A percentile compares a stretch with the other conserved stretches of the same genome.
These are phyloP conservation scores for Neofusicoccum parvum DNA, from an alignment of 2,329 filamentous ascomycete genomes.

Conservation along the genomic window DNA sequence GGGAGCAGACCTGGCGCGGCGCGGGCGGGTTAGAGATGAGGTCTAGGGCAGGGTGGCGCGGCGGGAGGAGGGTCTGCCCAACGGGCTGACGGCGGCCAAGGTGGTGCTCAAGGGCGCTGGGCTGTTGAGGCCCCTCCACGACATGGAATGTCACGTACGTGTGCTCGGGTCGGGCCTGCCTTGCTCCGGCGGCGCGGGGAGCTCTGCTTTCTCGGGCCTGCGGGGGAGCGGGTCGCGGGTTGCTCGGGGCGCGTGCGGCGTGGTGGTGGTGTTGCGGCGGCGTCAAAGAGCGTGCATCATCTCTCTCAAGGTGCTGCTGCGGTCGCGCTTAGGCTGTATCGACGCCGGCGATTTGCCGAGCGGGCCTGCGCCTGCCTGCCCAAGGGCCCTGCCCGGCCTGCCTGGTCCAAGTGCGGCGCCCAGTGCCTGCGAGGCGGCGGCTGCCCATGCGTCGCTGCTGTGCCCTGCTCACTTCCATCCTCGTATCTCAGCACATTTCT, in stretches of 20 bases:
- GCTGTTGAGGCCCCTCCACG: constrained; percentile 18
- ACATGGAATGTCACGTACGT: constrained; percentile 12
- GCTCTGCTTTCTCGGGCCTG: not conserved
- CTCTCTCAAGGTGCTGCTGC: constrained; percentile 5
- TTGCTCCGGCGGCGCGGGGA: constrained; percentile 11
- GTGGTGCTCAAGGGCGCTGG: constrained; percentile 11
- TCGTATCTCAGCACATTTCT: constrained; percentile 20
- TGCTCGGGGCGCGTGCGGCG: not conserved
- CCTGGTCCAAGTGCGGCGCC: not conserved
- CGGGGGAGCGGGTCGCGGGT: not conserved
- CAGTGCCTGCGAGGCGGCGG: not conserved
- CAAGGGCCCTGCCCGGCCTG: not conserved
- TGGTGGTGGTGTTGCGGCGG: constrained; percentile 7
- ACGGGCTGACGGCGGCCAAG: constrained; percentile 6
- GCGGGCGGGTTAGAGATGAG: constrained; percentile 1
- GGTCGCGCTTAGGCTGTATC: not conserved
- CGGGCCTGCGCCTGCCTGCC: not conserved
- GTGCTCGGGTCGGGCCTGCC: not conserved
- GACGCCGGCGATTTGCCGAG: not conserved
- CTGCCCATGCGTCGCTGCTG: not conserved
- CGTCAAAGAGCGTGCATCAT: constrained; percentile 17
- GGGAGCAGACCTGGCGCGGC: constrained; percentile 8
- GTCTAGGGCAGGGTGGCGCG: not conserved
- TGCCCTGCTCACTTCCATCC: constrained; percentile 17
- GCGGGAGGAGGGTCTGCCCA: not conserved